Percentiles rank a stretch among this genome's conserved stretches.
phyloP scores from a whole-genome alignment of 169 alveolate genomes.

The Plasmodium vivax region DNA sequence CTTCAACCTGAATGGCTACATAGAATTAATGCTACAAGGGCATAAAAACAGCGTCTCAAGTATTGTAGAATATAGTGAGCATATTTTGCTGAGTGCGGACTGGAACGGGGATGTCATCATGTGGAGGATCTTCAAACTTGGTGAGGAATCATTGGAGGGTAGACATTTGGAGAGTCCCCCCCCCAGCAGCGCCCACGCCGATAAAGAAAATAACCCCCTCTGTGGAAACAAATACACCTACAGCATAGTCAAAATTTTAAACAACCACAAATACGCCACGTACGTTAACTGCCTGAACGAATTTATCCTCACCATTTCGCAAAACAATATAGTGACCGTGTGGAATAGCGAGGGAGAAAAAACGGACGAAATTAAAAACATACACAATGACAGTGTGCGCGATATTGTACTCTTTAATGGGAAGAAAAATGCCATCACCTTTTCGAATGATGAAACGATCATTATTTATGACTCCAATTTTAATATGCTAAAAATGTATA shows the following conservation, averaged over 20 bases:
- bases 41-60: constrained; percentile 59
- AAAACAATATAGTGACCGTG: constrained; percentile 27
- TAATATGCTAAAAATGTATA: constrained; percentile 36
- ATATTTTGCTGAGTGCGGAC: constrained; percentile 61
- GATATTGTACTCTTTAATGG: constrained; percentile 59
- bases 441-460: constrained; percentile 67
- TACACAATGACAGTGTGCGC: constrained; percentile 62
- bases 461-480: constrained; percentile 55
- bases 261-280: constrained; percentile 46
- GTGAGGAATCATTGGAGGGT: neutral
- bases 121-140: constrained; percentile 15
- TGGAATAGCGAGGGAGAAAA: constrained; percentile 40
- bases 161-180: neutral
- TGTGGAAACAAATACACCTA: constrained; percentile 29
- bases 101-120: constrained; percentile 63
- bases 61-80: constrained; percentile 31
- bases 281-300: constrained; percentile 43
- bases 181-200: neutral
- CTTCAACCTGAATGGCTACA: constrained; percentile 30
- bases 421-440: constrained; percentile 42
- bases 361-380: constrained; percentile 51
- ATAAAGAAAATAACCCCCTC: neutral
- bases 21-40: constrained; percentile 56
- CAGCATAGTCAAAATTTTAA: constrained; percentile 34
- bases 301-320: constrained; percentile 47